Percentiles rank a stretch among this genome's conserved stretches.
phyloP scores from a whole-genome alignment of 75 land plant species.

The Pseudotsuga menziesii region DNA sequence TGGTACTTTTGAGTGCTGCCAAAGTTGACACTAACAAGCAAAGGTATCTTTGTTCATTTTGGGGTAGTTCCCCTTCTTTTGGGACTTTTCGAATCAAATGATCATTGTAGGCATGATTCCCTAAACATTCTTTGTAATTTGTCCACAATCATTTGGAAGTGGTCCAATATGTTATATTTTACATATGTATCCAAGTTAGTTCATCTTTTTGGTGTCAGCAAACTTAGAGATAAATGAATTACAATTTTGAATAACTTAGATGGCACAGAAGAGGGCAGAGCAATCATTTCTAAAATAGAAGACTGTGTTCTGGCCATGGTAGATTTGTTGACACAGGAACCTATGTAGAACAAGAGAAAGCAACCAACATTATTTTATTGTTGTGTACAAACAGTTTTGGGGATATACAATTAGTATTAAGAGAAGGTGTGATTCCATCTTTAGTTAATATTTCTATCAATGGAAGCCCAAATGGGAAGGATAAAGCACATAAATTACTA shows the following conservation, averaged over 20 bases:
- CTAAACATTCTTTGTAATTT: slow-evolving; percentile 54
- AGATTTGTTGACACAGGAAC: slow-evolving; percentile 58
- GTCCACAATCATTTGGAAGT: slow-evolving; percentile 31
- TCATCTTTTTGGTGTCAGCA: slow-evolving; percentile 35
- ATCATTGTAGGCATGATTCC: slow-evolving; percentile 36
- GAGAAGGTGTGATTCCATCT: slow-evolving; percentile 78
- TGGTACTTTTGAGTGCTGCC: slow-evolving; percentile 50
- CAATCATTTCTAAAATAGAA: slow-evolving; percentile 38
- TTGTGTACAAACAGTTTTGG: slow-evolving; percentile 56
- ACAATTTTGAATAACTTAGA: slow-evolving; percentile 49
- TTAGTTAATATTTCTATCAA: slow-evolving; percentile 53
- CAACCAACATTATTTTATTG: slow-evolving; percentile 48
- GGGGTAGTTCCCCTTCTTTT: slow-evolving; percentile 53
- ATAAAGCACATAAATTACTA: slow-evolving; percentile 60
- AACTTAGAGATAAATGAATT: slow-evolving; percentile 36
- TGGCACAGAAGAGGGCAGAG: slow-evolving; percentile 40
- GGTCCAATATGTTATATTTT: slow-evolving; percentile 30
- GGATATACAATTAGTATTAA: slow-evolving; percentile 61
- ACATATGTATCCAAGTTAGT: slow-evolving; percentile 54
- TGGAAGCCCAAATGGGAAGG: slow-evolving; percentile 58
- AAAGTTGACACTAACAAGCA: slow-evolving; percentile 41
- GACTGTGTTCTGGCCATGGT: slow-evolving; percentile 64
- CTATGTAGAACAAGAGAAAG: slow-evolving; percentile 67
- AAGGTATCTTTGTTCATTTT: slow-evolving; percentile 38
- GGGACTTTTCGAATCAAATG: slow-evolving; percentile 33